Percentiles rank a stretch among this genome's conserved stretches.
Evolutionary conservation across 805 yeast species (phyloP).

Genomic region (Ogataea neopini): DNA sequence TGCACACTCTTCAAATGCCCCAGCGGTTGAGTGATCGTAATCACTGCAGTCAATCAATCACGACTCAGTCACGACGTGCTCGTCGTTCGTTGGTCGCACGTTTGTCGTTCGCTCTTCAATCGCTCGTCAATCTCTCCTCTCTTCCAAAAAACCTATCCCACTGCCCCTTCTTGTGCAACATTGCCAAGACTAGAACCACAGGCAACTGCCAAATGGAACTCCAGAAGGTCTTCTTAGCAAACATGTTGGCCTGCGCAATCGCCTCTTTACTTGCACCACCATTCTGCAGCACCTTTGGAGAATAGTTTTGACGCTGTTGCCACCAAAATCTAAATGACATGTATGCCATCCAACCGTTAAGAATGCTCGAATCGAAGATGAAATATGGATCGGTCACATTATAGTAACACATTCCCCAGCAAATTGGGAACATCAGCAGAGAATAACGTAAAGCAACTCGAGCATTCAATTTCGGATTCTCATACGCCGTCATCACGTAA

Average conservation of each 20-base stretch:
- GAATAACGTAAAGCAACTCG: conserved; percentile 91
- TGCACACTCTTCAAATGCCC: background rate
- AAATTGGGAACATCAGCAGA: conserved; percentile 89
- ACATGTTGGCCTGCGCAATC: conserved; percentile 55
- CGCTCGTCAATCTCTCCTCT: background rate
- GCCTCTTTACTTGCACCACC: conserved; percentile 56
- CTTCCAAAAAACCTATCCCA: conserved; percentile 68
- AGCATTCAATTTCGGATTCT: conserved; percentile 88
- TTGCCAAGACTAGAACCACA: conserved; percentile 82
- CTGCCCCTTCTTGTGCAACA: conserved; percentile 92
- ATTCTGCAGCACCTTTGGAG: conserved; percentile 33
- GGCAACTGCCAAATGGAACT: conserved; percentile 95
- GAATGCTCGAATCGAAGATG: conserved; percentile 74
- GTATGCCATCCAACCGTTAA: conserved; percentile 84
- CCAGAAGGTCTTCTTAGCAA: conserved; percentile 89
- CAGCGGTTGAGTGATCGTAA: too few species aligned
- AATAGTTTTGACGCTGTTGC: conserved; percentile 69
- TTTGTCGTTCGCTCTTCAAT: background rate
- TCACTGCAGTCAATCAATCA: too few species aligned
- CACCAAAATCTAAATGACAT: conserved; percentile 82
- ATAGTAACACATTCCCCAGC: conserved; percentile 76
- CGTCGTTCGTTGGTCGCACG: too few species aligned
- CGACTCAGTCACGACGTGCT: background rate
- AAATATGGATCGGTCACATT: conserved; percentile 83
- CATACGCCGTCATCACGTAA: conserved; percentile 96